Conservation (phyloP, 2,329 filamentous ascomycete genomes). For the Ceratocystis diversiconidia region DNA sequence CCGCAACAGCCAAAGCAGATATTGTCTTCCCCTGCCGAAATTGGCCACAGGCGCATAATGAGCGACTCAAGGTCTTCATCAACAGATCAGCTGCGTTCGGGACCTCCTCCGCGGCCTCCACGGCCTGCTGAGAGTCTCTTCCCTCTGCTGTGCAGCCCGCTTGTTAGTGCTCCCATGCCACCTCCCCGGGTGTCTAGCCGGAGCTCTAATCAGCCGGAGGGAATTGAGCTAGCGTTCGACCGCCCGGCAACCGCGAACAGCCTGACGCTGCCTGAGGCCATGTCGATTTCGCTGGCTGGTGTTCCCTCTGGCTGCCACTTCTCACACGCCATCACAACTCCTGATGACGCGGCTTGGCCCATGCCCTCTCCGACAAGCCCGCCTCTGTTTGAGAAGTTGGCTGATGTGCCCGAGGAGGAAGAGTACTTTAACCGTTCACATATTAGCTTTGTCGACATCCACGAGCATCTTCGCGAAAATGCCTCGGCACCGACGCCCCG, state of each 20-base stretch:
- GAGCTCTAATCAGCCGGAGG: conserved; percentile 32
- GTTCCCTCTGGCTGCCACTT: conserved; percentile 25
- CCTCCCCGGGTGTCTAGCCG: conserved; percentile 44
- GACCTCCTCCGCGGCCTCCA: conserved; percentile 32
- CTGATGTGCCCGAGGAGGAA: conserved; percentile 50
- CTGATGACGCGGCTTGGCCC: conserved; percentile 33
- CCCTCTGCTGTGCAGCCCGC: conserved; percentile 15
- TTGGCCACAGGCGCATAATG: conserved; percentile 26
- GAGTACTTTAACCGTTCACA: conserved; percentile 34
- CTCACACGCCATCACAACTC: conserved; percentile 31
- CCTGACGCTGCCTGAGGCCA: conserved; percentile 33
- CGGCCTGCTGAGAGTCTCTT: conserved; percentile 28
- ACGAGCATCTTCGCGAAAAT: conserved; percentile 39
- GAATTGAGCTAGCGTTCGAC: conserved; percentile 29
- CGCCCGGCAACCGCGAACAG: conserved; percentile 33
- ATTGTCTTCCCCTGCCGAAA: conserved; percentile 17
- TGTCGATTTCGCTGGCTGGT: conserved; percentile 21
- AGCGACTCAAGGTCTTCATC: conserved; percentile 27
- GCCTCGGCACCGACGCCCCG: conserved; percentile 38
- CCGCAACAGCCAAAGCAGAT: conserved; percentile 5
- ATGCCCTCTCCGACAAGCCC: conserved; percentile 28
- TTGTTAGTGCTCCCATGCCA: conserved; percentile 29
- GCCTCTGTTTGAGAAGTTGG: conserved; percentile 31
- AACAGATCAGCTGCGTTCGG: conserved; percentile 35
- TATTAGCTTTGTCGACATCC: conserved; percentile 34